Evolutionary conservation across 2,329 filamentous ascomycete species (phyloP).

Genomic region (Fusarium xyrophilum): DNA sequence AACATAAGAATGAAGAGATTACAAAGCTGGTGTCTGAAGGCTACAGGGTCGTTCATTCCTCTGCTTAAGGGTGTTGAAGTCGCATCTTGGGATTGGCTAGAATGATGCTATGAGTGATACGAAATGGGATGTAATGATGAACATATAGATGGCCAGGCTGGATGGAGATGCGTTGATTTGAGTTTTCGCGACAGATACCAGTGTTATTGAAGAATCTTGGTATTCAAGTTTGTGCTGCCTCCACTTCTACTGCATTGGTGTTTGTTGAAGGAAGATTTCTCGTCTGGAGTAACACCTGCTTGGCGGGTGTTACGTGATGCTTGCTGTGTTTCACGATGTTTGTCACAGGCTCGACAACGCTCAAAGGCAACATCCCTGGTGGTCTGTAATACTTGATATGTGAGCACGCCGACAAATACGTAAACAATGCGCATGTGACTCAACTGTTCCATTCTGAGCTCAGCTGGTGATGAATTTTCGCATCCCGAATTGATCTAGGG

Average conservation of each 20-base stretch:
- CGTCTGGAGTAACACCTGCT: neutral
- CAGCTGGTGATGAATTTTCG: conserved; percentile 6
- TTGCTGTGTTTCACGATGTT: neutral
- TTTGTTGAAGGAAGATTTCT: too few relatives aligned
- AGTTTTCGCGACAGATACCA: conserved; percentile 32
- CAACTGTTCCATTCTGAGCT: neutral
- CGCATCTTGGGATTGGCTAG: conserved; percentile 25
- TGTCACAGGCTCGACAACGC: neutral
- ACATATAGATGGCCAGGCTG: conserved; percentile 32
- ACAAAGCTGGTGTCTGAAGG: conserved; percentile 76
- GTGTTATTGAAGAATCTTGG: conserved; percentile 23
- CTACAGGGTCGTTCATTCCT: conserved; percentile 73
- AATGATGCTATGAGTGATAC: conserved; percentile 38
- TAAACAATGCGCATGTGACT: conserved; percentile 1
- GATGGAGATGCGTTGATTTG: conserved; percentile 3
- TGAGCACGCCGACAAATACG: neutral
- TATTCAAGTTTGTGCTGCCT: conserved; percentile 3
- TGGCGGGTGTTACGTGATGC: rapidly evolving
- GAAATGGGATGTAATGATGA: conserved; percentile 31
- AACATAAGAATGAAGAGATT: conserved; percentile 93
- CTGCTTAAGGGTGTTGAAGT: conserved; percentile 52
- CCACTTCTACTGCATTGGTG: conserved; percentile 13
- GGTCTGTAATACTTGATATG: too few relatives aligned
- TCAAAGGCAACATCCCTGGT: neutral
- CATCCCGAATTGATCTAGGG: conserved; percentile 22